A percentile compares a stretch with the other conserved stretches of the same genome.
Evolutionary conservation across 2,329 filamentous ascomycete species (phyloP).

Genomic region (Fusarium graminum): DNA sequence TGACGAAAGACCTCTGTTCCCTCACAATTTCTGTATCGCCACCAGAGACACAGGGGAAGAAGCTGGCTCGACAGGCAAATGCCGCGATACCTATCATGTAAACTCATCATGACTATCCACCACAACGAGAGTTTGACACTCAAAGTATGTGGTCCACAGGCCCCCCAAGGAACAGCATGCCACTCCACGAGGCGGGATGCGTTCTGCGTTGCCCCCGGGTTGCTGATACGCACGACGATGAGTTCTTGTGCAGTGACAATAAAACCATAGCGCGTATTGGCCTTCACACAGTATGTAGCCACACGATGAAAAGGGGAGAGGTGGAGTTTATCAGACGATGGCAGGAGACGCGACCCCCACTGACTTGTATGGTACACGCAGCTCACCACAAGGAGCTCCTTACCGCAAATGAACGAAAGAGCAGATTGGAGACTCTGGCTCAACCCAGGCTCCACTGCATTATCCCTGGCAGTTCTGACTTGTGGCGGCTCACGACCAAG

Average conservation of each 20-base stretch:
- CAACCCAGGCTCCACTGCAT: too few species aligned
- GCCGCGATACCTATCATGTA: rapidly evolving
- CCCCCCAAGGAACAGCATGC: not conserved
- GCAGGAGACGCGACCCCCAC: not conserved
- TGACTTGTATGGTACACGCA: not conserved
- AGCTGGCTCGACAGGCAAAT: not conserved
- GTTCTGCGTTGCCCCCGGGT: not conserved
- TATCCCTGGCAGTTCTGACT: too few species aligned
- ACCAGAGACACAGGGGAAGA: not conserved
- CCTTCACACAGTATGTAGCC: not conserved
- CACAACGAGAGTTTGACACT: not conserved
- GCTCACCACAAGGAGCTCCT: not conserved
- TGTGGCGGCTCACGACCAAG: too few species aligned
- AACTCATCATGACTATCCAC: not conserved
- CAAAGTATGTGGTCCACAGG: not conserved
- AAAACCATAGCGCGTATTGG: not conserved
- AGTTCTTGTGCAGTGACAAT: not conserved
- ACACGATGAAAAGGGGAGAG: not conserved
- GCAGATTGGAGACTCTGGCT: too few species aligned
- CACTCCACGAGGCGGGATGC: not conserved
- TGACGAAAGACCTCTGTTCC: not conserved
- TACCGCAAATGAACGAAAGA: too few species aligned
- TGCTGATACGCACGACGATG: not conserved
- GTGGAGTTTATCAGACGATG: not conserved
- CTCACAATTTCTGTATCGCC: not conserved